Evolutionary conservation across 495 filamentous ascomycete species (phyloP).

Genomic region (Penicillium paradoxum): DNA sequence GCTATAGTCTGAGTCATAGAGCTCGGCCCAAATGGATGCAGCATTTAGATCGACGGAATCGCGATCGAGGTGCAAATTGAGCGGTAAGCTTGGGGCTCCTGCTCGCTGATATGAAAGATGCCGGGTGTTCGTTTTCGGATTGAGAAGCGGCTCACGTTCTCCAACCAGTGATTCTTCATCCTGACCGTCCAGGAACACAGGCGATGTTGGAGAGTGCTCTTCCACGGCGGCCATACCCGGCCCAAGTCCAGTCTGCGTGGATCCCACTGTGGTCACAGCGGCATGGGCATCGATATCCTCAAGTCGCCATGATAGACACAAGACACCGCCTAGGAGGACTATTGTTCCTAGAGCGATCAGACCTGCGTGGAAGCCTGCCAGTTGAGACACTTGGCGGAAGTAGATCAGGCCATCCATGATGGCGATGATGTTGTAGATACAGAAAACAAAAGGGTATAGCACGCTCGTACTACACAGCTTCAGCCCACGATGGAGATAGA

Average conservation of each 20-base stretch:
- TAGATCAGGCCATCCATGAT: conserved; percentile 97
- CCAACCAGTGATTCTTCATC: conserved; percentile 31
- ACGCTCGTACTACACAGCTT: conserved; percentile 94
- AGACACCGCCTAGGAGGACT: conserved; percentile 80
- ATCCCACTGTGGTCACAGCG: conserved; percentile 36
- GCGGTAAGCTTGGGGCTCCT: conserved; percentile 36
- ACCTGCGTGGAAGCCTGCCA: conserved; percentile 68
- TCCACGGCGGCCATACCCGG: conserved; percentile 44
- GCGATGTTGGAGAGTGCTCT: conserved; percentile 25
- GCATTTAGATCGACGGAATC: conserved; percentile 35
- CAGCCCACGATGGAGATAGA: conserved; percentile 88
- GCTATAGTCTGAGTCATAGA: conserved; percentile 43
- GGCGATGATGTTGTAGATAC: conserved; percentile 98
- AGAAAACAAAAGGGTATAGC: conserved; percentile 96
- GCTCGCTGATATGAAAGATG: conserved; percentile 24
- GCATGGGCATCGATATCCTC: conserved; percentile 61
- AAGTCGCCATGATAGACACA: conserved; percentile 91
- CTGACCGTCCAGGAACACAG: conserved; percentile 21
- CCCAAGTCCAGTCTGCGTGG: conserved; percentile 38
- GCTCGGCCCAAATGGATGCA: conserved; percentile 48
- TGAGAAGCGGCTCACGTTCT: conserved; percentile 40
- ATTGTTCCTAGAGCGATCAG: conserved; percentile 84
- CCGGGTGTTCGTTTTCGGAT: conserved; percentile 10
- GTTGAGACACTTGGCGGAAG: conserved; percentile 79
- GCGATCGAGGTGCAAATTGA: conserved; percentile 24